These are phyloP conservation scores for Talaromyces sp. DNA, from an alignment of 2,329 filamentous ascomycete species.

Conservation along the genomic window DNA sequence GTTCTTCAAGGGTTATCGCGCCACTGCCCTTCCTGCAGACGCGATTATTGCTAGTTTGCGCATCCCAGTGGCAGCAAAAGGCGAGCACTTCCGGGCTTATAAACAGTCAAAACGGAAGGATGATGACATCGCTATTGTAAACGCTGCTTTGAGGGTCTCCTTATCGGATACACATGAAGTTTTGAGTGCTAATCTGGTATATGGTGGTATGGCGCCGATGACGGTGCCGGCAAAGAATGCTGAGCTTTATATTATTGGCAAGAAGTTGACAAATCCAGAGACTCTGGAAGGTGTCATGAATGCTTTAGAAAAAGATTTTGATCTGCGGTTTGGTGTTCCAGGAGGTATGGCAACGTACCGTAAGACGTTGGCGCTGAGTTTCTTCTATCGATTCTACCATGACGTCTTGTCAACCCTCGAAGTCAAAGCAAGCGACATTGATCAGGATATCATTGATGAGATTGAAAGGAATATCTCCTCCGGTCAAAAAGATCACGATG, in stretches of 20 bases:
- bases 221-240: slow-evolving; percentile 84
- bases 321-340: slow-evolving; percentile 83
- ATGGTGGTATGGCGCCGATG: slow-evolving; percentile 90
- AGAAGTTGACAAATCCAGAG: slow-evolving; percentile 72
- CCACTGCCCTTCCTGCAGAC: slow-evolving; percentile 74
- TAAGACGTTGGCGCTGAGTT: slow-evolving; percentile 82
- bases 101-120: slow-evolving; percentile 98
- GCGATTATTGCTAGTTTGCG: slow-evolving; percentile 81
- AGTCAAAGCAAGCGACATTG: slow-evolving; percentile 52
- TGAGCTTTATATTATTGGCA: slow-evolving; percentile 70
- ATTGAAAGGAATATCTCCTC: slow-evolving; percentile 80
- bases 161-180: slow-evolving; percentile 69
- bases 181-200: slow-evolving; percentile 73
- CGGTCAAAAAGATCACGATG: slow-evolving; percentile 73
- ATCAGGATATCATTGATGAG: slow-evolving; percentile 74
- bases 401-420: slow-evolving; percentile 66
- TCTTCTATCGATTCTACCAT: slow-evolving; percentile 97
- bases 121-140: slow-evolving; percentile 97
- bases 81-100: slow-evolving; percentile 84
- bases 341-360: slow-evolving; percentile 97
- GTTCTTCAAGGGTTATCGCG: slow-evolving; percentile 90
- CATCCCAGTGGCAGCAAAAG: slow-evolving; percentile 74
- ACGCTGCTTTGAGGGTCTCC: slow-evolving; percentile 73
- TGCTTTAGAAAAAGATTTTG: slow-evolving; percentile 83
- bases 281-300: slow-evolving; percentile 89